Conservation (phyloP, 257 asterid species). For the Gardenia jasminoides region DNA sequence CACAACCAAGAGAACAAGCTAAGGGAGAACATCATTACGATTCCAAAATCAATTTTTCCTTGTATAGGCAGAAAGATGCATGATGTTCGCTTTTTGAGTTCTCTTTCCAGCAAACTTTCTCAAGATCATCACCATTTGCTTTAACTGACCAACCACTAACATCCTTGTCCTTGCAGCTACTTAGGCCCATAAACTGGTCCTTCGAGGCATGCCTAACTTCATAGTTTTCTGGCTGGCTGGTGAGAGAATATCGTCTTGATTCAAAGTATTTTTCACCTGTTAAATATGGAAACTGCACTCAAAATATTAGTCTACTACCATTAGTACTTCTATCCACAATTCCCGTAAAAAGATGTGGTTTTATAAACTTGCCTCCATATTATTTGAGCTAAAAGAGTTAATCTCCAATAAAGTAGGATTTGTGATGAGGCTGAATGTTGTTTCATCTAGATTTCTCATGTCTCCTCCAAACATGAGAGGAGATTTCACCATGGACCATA, state of each 20-base stretch:
- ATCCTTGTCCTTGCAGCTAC: slow-evolving; percentile 56
- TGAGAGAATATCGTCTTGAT: slow-evolving; percentile 11
- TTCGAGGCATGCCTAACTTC: slow-evolving; percentile 13
- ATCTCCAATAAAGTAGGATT: slow-evolving; percentile 84
- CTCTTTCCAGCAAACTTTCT: slow-evolving; percentile 76
- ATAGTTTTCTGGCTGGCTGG: slow-evolving; percentile 17
- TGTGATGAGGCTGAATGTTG: slow-evolving; percentile 57
- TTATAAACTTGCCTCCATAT: slow-evolving; percentile 65
- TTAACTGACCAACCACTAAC: slow-evolving; percentile 67
- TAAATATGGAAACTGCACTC: slow-evolving; percentile 58
- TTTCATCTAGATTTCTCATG: slow-evolving; percentile 63
- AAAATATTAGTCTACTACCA: slow-evolving; percentile 17
- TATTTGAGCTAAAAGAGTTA: slow-evolving; percentile 78
- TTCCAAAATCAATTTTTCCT: slow-evolving; percentile 40
- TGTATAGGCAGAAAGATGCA: slow-evolving; percentile 69
- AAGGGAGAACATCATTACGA: slow-evolving; percentile 46
- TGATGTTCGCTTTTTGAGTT: slow-evolving; percentile 30
- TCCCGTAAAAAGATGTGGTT: slow-evolving; percentile 6
- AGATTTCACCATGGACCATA: slow-evolving; percentile 92
- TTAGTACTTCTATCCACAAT: not conserved
- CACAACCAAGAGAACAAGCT: not conserved
- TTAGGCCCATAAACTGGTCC: slow-evolving; percentile 45
- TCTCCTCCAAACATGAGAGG: slow-evolving; percentile 99
- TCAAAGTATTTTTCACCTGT: slow-evolving; percentile 28
- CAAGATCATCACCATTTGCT: slow-evolving; percentile 44